Base-by-base conservation (phyloP, 2,329 filamentous ascomycete species). In the Ciborinia camelliae region DNA sequence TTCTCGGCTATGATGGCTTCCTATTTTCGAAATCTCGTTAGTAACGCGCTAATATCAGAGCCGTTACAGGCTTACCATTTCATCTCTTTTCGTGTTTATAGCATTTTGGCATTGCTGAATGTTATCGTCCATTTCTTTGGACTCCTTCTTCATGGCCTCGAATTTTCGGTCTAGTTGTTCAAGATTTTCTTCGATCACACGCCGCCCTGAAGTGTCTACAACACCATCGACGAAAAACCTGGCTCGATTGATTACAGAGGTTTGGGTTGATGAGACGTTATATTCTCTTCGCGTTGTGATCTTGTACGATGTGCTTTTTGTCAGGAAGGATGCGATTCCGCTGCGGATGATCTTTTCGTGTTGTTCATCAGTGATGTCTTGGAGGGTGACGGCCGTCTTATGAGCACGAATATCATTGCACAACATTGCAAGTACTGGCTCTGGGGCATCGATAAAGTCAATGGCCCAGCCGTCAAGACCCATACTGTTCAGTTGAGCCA, bases 341-440 rank as follows among this genome's bases (percentile, higher is more conserved):
- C 52, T 80, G 18, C 79, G 77, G 50, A 84, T 78, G 41, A 97
- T 79, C n/a, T 76, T 78, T n/a, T 89, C 80, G 71, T 88, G 91
- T 70, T 92, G 87, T 47, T 84, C 80, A 39, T 90, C 84, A 2
- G 76, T 84, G 41, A 93, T 85, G 12, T 91, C 86, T 6, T 75
- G 76, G 18, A 87, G 78, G 20, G 84, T 81, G 52, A 94, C 83
- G 0, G 86, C 91, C 7, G 88, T 88, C 32, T 80, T 79, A 71
- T 96, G 86, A 8, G 97, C 76, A 62, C 80, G 83, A 65, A 83
- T 85, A 70, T 90, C 88, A 15, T 86, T 84, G 76, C 92, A 97
- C 28, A 99, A 84, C 90, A 96, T 95, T 8, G 91, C 89, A 41
- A 98, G 79, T 1, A 99, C 91, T 1, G 90, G 84, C 1, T 89